Base-by-base conservation (phyloP, 768 basidiomycete genomes). In the Pleurotus tuoliensis region DNA sequence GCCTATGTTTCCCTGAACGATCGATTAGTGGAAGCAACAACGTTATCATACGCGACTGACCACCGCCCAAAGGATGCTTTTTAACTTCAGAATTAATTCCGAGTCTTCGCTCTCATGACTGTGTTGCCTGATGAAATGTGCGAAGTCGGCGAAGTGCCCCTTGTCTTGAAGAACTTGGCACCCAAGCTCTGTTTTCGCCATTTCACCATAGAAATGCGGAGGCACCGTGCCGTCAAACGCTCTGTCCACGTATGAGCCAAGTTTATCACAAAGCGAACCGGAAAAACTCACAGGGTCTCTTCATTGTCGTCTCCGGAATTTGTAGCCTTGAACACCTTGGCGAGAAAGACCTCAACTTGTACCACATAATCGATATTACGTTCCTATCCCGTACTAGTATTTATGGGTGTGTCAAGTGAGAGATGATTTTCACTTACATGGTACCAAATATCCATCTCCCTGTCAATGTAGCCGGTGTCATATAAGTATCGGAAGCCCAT, bases 391-490 rank as follows among this genome's bases (percentile, higher is more conserved):
- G 11, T 34, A 11, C 30, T 34, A 1, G 30, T 34, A 34, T 34
- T 34, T 34, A 34, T 11, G 30, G 30, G 11, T 8, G 8, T 47
- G 15, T 12, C 1, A n/a, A 49, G 8, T 16, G 34, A 16, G 18
- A 52, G 13, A 27, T 8, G 30, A 11, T 9, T 34, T 34, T 34
- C 25, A 66, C 88, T 63, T 65, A 95, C 96, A 68, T 93, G 86
- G 65, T 96, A 92, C 97, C 97, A 99, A 61, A 85, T 82, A 60
- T 98, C 94, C 82, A 99, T 91, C 69, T 98, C 94, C 46, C 90
- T 81, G 64, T 94, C 89, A 57, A 99, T 95, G 65, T 98, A 98
- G 3, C 89, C 88, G 12, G 92, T 88, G 62, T 92, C 89, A 64
- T 90, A 90, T 3, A 99, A 79, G 69, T 95, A 98, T 4, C 86